Percentiles rank a stretch among this genome's conserved stretches.
Conservation (phyloP, 2,329 filamentous ascomycete species). For the Epichloe glyceriae region DNA sequence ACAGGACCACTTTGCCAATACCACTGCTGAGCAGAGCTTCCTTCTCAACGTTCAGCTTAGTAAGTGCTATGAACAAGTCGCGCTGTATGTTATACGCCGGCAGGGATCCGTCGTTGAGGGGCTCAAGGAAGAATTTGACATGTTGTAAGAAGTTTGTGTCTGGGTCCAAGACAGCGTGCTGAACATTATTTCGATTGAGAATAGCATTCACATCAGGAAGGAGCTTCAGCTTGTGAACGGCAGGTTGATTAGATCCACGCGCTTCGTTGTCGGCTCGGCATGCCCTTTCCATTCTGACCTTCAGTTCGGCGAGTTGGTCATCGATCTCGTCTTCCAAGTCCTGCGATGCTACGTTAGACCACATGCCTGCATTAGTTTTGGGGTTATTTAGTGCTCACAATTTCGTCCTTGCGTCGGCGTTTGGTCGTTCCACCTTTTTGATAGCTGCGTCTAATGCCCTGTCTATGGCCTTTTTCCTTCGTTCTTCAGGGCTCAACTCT, state of each 20-base stretch:
- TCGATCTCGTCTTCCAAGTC: slow-evolving; percentile 86
- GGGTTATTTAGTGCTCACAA: slow-evolving; percentile 39
- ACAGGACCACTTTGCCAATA: slow-evolving; percentile 90
- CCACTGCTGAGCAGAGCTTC: slow-evolving; percentile 81
- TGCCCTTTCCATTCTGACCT: slow-evolving; percentile 79
- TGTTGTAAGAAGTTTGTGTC: slow-evolving; percentile 92
- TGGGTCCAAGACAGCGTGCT: slow-evolving; percentile 75
- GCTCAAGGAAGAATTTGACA: slow-evolving; percentile 94
- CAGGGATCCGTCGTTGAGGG: slow-evolving; percentile 82
- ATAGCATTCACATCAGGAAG: slow-evolving; percentile 81
- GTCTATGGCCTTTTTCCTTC: slow-evolving; percentile 71
- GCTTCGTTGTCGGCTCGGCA: slow-evolving; percentile 77
- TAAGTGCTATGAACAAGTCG: slow-evolving; percentile 74
- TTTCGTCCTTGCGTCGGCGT: slow-evolving; percentile 72
- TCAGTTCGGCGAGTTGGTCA: slow-evolving; percentile 77
- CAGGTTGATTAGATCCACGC: slow-evolving; percentile 65
- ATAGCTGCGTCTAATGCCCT: slow-evolving; percentile 78
- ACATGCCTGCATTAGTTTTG: slow-evolving; percentile 10
- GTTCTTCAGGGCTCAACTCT: slow-evolving; percentile 69
- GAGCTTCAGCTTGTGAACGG: slow-evolving; percentile 85
- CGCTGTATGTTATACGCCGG: slow-evolving; percentile 97
- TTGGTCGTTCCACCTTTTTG: slow-evolving; percentile 56
- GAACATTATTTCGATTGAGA: slow-evolving; percentile 79
- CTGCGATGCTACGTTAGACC: slow-evolving; percentile 27
- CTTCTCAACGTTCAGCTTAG: slow-evolving; percentile 76